phyloP scores from a whole-genome alignment of 2,329 filamentous ascomycete genomes.

The Chrysoporthe deuterocubensis region DNA sequence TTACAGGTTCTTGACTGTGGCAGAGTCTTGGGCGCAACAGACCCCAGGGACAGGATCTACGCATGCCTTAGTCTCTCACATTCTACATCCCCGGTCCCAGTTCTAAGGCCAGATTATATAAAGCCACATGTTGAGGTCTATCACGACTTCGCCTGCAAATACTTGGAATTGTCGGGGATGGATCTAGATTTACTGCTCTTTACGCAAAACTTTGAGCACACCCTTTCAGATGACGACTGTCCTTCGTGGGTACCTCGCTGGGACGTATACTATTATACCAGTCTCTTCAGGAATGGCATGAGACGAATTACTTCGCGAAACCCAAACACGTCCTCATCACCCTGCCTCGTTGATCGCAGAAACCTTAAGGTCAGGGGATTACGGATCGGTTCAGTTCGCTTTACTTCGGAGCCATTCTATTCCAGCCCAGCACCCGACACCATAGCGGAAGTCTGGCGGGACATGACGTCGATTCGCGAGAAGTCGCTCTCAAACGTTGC shows the following conservation, averaged over 20 bases:
- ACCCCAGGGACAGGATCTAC: slow-evolving; percentile 8
- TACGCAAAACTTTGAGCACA: not conserved
- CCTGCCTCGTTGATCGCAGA: not conserved
- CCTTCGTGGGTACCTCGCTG: slow-evolving; percentile 10
- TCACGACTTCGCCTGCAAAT: slow-evolving; percentile 1
- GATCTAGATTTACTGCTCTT: slow-evolving; percentile 1
- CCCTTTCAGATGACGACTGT: not conserved
- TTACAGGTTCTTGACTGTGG: not conserved
- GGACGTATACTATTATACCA: slow-evolving; percentile 1
- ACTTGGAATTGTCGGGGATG: not conserved
- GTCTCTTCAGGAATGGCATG: not conserved
- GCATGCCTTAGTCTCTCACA: slow-evolving; percentile 1
- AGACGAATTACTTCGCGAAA: not conserved
- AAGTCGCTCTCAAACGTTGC: not conserved
- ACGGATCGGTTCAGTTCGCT: not conserved
- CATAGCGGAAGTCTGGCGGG: not conserved
- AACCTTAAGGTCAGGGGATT: not conserved
- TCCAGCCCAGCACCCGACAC: not conserved
- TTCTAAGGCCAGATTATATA: not conserved
- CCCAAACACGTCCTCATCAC: not conserved
- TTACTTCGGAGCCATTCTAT: not conserved
- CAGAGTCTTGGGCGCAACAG: not conserved
- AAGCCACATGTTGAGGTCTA: slow-evolving; percentile 2
- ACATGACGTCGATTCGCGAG: not conserved
- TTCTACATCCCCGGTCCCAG: not conserved